phyloP scores from a whole-genome alignment of 2,329 filamentous ascomycete species.

The Beauveria medogensis region DNA sequence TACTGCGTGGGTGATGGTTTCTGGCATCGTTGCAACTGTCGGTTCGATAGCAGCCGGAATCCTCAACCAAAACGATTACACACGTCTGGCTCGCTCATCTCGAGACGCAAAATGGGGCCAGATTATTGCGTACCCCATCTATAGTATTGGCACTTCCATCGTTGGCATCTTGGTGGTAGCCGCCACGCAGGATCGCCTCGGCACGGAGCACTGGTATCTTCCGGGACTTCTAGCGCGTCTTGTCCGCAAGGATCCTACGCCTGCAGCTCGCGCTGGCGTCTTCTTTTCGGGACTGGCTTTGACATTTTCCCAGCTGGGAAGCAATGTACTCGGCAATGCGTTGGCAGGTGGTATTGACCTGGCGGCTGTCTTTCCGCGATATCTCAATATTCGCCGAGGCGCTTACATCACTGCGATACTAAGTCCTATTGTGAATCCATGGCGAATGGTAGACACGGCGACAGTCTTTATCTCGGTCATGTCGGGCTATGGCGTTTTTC shows the following conservation, averaged over 20 bases:
- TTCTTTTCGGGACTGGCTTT: conserved; percentile 32
- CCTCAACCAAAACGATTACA: conserved; percentile 31
- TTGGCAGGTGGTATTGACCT: conserved; percentile 32
- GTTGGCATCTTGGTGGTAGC: conserved; percentile 34
- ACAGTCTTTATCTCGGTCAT: conserved; percentile 28
- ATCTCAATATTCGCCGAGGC: conserved; percentile 30
- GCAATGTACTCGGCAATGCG: conserved; percentile 30
- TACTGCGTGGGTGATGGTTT: conserved; percentile 29
- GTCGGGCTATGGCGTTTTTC: conserved; percentile 29
- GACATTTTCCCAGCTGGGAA: conserved; percentile 28
- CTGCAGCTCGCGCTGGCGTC: conserved; percentile 27
- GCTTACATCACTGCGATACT: conserved; percentile 29
- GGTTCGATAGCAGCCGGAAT: conserved; percentile 31
- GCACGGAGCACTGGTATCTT: conserved; percentile 30
- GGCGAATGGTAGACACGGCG: conserved; percentile 30
- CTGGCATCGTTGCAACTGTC: conserved; percentile 28
- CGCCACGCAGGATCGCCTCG: conserved; percentile 29
- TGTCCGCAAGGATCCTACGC: conserved; percentile 21
- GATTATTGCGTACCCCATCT: conserved; percentile 27
- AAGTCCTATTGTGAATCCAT: conserved; percentile 29
- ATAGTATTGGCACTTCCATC: conserved; percentile 27
- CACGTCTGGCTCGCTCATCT: conserved; percentile 25
- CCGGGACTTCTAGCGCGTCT: conserved; percentile 26
- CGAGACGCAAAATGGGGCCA: conserved; percentile 28
- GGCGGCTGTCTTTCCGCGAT: conserved; percentile 28